phyloP scores from a whole-genome alignment of 2,329 filamentous ascomycete genomes.

The Cordyceps javanica region DNA sequence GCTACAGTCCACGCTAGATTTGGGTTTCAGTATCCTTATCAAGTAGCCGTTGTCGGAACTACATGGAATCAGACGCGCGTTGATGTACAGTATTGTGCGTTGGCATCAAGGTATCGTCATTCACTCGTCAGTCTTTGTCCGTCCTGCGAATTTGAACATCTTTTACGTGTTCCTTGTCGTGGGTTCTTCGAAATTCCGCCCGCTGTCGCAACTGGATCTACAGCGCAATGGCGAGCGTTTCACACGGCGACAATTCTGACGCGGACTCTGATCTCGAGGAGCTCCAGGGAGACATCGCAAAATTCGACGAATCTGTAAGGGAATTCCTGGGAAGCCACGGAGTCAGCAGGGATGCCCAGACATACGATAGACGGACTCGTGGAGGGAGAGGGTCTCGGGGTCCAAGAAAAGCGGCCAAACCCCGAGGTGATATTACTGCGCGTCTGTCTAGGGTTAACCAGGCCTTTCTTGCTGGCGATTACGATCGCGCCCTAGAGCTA shows the following conservation, averaged over 20 bases:
- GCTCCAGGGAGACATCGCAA: conserved; percentile 37
- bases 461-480: conserved; percentile 57
- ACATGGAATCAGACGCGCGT: too few relatives aligned
- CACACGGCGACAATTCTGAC: conserved; percentile 27
- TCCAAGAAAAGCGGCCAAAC: conserved; percentile 58
- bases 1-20: too few relatives aligned
- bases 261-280: conserved; percentile 40
- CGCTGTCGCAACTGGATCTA: not conserved
- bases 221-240: not conserved
- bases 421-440: conserved; percentile 64
- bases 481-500: conserved; percentile 51
- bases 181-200: not conserved
- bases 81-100: too few relatives aligned
- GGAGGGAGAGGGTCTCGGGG: conserved; percentile 32
- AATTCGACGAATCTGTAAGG: conserved; percentile 35
- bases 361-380: conserved; percentile 15
- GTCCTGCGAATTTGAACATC: not conserved
- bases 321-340: conserved; percentile 34
- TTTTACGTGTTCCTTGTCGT: not conserved
- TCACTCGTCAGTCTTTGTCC: too few relatives aligned
- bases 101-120: too few relatives aligned
- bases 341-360: conserved; percentile 18
- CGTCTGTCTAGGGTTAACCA: conserved; percentile 61
- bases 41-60: too few relatives aligned
- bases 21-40: too few relatives aligned